Percentiles rank a stretch among this genome's conserved stretches.
Conservation (phyloP, 768 basidiomycete genomes). For the Leccinum truebloodii region DNA sequence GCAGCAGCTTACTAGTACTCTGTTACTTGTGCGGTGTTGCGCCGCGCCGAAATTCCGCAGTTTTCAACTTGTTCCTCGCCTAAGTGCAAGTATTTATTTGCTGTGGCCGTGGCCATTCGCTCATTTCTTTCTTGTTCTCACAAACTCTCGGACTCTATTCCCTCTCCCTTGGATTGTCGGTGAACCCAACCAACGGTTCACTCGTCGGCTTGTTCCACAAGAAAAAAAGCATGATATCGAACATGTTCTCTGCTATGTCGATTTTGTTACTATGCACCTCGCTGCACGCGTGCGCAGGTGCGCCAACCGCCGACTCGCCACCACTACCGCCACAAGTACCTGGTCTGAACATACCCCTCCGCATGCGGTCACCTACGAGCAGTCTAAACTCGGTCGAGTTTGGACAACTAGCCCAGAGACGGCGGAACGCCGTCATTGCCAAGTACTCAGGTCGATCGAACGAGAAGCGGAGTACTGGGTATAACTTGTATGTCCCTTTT, state of each 20-base stretch:
- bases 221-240: constrained; percentile 16
- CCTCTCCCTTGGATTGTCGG: neutral
- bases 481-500: constrained; percentile 47
- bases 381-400: constrained; percentile 8
- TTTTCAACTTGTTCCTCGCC: neutral
- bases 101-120: neutral
- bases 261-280: constrained; percentile 17
- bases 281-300: constrained; percentile 7
- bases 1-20: neutral
- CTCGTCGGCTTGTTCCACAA: neutral
- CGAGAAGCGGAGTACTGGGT: constrained; percentile 47
- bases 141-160: neutral
- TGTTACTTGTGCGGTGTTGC: neutral
- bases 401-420: constrained; percentile 40
- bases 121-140: neutral
- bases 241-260: constrained; percentile 9
- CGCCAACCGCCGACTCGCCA: constrained; percentile 13
- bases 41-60: constrained; percentile 9
- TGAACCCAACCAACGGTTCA: neutral
- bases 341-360: constrained; percentile 25
- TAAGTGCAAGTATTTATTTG: constrained; percentile 1
- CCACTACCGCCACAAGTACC: neutral
- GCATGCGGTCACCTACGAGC: constrained; percentile 13
- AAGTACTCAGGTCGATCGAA: constrained; percentile 47
- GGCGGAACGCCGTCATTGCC: constrained; percentile 40